Evolutionary conservation across 2,329 filamentous ascomycete species (phyloP).

Genomic region (Trichoderma sp.): DNA sequence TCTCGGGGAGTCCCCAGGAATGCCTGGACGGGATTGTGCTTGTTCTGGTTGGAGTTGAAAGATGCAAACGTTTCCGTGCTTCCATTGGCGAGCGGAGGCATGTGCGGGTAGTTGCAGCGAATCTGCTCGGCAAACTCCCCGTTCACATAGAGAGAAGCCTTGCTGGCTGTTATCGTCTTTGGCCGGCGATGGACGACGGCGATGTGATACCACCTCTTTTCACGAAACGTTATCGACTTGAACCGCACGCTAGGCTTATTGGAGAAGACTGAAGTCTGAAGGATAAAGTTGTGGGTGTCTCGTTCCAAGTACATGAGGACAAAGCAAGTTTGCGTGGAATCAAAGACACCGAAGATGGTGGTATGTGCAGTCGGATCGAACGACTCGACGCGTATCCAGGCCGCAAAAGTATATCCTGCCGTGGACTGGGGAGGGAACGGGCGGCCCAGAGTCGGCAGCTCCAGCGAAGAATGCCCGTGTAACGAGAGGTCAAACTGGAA

Average conservation of each 20-base stretch:
- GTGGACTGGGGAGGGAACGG: slow-evolving; percentile 79
- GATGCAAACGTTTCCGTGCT: slow-evolving; percentile 71
- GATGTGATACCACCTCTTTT: slow-evolving; percentile 89
- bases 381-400: slow-evolving; percentile 85
- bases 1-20: slow-evolving; percentile 93
- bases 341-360: slow-evolving; percentile 93
- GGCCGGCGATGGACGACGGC: slow-evolving; percentile 81
- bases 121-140: slow-evolving; percentile 93
- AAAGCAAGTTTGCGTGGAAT: slow-evolving; percentile 89
- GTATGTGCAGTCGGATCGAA: slow-evolving; percentile 88
- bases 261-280: slow-evolving; percentile 91
- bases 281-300: slow-evolving; percentile 89
- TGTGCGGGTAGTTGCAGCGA: slow-evolving; percentile 83
- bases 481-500: slow-evolving; percentile 93
- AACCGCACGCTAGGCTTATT: slow-evolving; percentile 89
- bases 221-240: slow-evolving; percentile 76
- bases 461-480: slow-evolving; percentile 85
- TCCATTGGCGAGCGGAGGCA: slow-evolving; percentile 65
- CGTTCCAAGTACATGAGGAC: slow-evolving; percentile 91
- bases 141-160: slow-evolving; percentile 86
- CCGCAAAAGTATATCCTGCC: slow-evolving; percentile 84
- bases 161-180: slow-evolving; percentile 73
- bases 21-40: slow-evolving; percentile 75
- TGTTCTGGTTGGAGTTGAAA: slow-evolving; percentile 60
- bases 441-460: slow-evolving; percentile 82